Percentiles rank a stretch among this genome's conserved stretches.
Evolutionary conservation across 2,329 filamentous ascomycete species (phyloP).

Genomic region (Hirsutella minnesotensis): DNA sequence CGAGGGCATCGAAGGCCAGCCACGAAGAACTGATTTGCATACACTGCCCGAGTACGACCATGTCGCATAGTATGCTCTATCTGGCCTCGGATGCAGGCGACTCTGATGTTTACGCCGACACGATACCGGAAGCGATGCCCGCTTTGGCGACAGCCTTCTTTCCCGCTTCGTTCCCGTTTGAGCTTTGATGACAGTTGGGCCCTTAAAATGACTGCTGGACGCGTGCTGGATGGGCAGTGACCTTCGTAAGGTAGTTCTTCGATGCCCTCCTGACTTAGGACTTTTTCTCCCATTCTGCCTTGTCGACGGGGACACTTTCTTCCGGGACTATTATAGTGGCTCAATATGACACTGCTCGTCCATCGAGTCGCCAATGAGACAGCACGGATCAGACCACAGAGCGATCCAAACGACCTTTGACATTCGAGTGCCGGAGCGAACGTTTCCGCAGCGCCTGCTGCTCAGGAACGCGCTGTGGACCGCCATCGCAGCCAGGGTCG

Average conservation of each 20-base stretch:
- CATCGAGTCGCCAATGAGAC: conserved; percentile 2
- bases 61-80: neutral
- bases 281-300: conserved; percentile 4
- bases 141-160: neutral
- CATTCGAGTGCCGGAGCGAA: too few relatives aligned
- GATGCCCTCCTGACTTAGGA: conserved; percentile 5
- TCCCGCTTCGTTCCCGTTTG: neutral
- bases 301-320: neutral
- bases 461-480: too few relatives aligned
- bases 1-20: neutral
- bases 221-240: conserved; percentile 1
- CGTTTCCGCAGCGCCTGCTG: too few relatives aligned
- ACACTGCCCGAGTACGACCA: neutral
- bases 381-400: too few relatives aligned
- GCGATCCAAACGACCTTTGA: too few relatives aligned
- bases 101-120: neutral
- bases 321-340: conserved; percentile 2
- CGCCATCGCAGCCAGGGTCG: too few relatives aligned
- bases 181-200: neutral
- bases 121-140: neutral
- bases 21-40: neutral
- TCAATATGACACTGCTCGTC: conserved; percentile 4
- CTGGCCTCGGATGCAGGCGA: neutral
- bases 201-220: neutral
- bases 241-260: conserved; percentile 3